phyloP scores from a whole-genome alignment of 2,329 filamentous ascomycete species.

The Paracoccidioides brasiliensis region DNA sequence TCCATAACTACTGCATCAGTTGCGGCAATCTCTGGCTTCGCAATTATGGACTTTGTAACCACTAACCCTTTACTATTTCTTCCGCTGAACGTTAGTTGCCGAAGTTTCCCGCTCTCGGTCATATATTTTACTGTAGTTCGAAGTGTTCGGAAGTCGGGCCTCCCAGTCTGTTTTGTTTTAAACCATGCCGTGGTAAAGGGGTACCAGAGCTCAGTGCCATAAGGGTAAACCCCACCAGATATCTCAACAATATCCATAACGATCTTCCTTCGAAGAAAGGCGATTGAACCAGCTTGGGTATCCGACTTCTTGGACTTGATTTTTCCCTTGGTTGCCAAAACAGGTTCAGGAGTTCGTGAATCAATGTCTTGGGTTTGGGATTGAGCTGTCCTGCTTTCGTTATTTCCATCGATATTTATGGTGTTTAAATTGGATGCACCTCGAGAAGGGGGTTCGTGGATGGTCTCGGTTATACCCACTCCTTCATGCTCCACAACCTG shows the following conservation, averaged over 20 bases:
- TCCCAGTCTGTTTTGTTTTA: constrained; percentile 30
- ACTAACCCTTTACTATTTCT: constrained; percentile 35
- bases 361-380: not conserved
- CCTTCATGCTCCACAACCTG: too few species aligned
- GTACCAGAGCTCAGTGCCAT: constrained; percentile 41
- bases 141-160: constrained; percentile 42
- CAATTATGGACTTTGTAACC: constrained; percentile 39
- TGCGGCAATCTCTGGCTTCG: constrained; percentile 33
- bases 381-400: not conserved
- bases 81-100: constrained; percentile 41
- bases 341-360: not conserved
- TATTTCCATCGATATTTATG: not conserved
- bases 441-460: too few species aligned
- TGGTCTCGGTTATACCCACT: too few species aligned
- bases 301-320: constrained; percentile 6
- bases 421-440: not conserved
- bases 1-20: constrained; percentile 34
- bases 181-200: constrained; percentile 44
- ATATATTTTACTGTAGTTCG: constrained; percentile 38
- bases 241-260: constrained; percentile 42
- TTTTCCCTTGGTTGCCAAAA: not conserved
- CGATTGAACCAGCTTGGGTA: constrained; percentile 30
- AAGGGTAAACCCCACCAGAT: constrained; percentile 43
- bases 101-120: constrained; percentile 38
- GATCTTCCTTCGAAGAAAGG: constrained; percentile 36